Base-by-base conservation (phyloP, 192 early-diverging fungal species). In the Coemansia guatemalensis region DNA sequence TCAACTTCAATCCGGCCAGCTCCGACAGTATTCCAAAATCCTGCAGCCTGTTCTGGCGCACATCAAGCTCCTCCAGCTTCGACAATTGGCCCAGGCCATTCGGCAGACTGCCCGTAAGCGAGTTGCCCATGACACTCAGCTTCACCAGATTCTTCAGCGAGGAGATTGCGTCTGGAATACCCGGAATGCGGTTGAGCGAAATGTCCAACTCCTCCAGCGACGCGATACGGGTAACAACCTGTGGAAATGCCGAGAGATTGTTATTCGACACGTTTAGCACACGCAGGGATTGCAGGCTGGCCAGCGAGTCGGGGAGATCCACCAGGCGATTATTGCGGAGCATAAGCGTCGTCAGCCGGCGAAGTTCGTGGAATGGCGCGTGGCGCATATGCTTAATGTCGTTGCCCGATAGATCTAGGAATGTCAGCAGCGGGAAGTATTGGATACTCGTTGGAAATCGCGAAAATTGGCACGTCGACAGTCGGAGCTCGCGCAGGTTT, bases 221-320 rank as follows among this genome's bases (percentile, higher is more conserved):
- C 33, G 66, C 21, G 25, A 91, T 87, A 44, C 81, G 64, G 35
- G 86, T 88, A 23, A 95, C 67, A 0, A 86, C 84, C 14, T 54
- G 23, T 1, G 94, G 94, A 58, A 95, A 88, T 24, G 65, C 62
- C 4, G 77, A 67, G 48, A 96, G 78, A 35, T 86, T 87, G 78
- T 96, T 96, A 69, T 93, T 93, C 12, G 92, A 88, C 24, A 94
- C 82, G 66, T 86, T 87, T 7, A 96, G 73, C 8, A 75, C 78
- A 17, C 84, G 80, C 27, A 96, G 82, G 50, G 82, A 64, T 24
- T 62, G 73, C 22, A 89, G 84, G n/a, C 75, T 60, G 9, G 82
- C 69, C 52, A 93, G 84, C 0, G 77, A 82, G 18, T 85, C 78
- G 0, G 94, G 92, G 21, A 96, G 78, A 11, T 73, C 69, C 35